These are phyloP conservation scores for Schrenkiella parvula DNA, from an alignment of 345 rosid species.

Conservation along the genomic window DNA sequence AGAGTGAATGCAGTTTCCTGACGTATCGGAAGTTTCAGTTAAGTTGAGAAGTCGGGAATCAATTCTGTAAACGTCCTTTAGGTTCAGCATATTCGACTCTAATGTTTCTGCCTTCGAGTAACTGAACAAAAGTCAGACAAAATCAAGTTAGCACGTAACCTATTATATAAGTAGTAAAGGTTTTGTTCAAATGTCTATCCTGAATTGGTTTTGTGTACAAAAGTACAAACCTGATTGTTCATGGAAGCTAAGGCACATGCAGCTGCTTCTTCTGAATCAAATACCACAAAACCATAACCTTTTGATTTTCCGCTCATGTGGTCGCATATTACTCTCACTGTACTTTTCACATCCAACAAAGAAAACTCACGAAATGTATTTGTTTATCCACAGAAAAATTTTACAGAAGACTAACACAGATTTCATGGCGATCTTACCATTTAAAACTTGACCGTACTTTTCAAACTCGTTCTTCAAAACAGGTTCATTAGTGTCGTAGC, in stretches of 20 bases:
- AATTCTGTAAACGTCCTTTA: conserved; percentile 16
- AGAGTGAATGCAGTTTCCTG: neutral
- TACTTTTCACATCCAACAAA: neutral
- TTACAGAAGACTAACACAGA: neutral
- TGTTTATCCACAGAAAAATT: neutral
- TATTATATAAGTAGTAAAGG: neutral
- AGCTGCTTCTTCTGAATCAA: conserved; percentile 56
- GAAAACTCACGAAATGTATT: neutral
- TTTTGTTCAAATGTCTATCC: neutral
- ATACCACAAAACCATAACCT: conserved; percentile 72
- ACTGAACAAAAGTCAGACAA: conserved; percentile 33
- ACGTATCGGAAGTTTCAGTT: neutral
- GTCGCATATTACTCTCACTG: conserved; percentile 70
- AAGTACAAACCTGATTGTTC: conserved; percentile 52
- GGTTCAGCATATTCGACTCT: conserved; percentile 48
- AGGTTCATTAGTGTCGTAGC: conserved; percentile 64
- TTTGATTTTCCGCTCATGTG: conserved; percentile 60
- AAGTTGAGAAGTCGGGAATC: neutral
- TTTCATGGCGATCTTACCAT: conserved; percentile 5
- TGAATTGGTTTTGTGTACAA: neutral
- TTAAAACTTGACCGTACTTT: conserved; percentile 48
- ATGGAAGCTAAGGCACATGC: conserved; percentile 49
- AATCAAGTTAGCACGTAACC: neutral
- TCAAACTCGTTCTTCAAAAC: conserved; percentile 48
- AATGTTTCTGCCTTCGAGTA: conserved; percentile 64